Base-by-base conservation (phyloP, 2,329 filamentous ascomycete genomes). In the Phialophora tarda region DNA sequence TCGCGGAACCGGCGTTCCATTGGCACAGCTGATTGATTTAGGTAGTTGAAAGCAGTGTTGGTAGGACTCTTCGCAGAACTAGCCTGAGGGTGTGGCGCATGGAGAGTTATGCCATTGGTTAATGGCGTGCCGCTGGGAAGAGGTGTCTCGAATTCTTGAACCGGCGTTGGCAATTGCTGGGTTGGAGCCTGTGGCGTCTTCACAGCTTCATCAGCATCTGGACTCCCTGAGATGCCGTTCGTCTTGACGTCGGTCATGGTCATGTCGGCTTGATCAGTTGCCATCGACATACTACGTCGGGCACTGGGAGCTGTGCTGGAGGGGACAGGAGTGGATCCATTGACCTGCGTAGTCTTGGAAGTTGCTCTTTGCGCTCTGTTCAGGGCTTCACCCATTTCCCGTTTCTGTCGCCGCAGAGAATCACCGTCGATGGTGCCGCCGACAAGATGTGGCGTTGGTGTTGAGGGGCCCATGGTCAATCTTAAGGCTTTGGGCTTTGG, bases 381-480 rank as follows among this genome's bases (percentile, higher is more conserved):
- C 59, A 72, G 51, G 4, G 70, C 71, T 56, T 73, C 83, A 80
- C 65, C 82, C 83, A 51, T 84, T 80, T 69, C 80, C 77, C 81
- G 79, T 72, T 83, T 81, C 72, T 86, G 85, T 47, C 84, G 79
- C 67, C 80, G 77, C 17, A 86, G 77, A 8, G 85, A 82, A 68
- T 85, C 85, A 50, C 77, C 82, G 74, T 88, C 85, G 51, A 86
- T 80, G 41, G 82, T 81, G 47, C 85, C 79, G 30, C 82, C 81
- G 30, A 82, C 78, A 62, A 82, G 64, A 81, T 82, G 72, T 80
- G 86, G 59, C 82, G 83, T 72, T 85, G 85, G 47, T 83, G 85
- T 72, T 87, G 88, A 62, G 92, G 85, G 69, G 89, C 89, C 57
- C 92, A 92, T 85, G 77, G 91, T 93, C 63, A 97, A 83, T 78